Evolutionary conservation across 2,329 filamentous ascomycete species (phyloP), one percentile per base, ranked within the genome.

Genomic region (Aspergillus fischeri): DNA sequence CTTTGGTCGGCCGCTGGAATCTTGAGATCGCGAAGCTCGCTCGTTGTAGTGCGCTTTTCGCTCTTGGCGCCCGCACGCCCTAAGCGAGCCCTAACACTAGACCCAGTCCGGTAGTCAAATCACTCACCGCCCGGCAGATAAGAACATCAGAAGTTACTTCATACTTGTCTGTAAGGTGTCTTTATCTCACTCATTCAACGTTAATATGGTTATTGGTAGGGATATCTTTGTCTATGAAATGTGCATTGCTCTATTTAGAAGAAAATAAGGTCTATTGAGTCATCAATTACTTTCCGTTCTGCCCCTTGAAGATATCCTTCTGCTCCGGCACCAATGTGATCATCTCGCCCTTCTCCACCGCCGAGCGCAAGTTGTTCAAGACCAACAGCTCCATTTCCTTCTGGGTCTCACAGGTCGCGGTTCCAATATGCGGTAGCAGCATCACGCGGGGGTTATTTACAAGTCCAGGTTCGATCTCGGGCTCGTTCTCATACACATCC

Each of bases 301-400:
- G 21, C 24, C 44, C 44, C 21, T 47, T 27, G 21, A 47, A 47
- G 21, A 21, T n/a, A 45, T 73, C 73, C 67, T 80, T 83, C 75
- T 87, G 85, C 71, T 86, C 84, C 3, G 81, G 78, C 44, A 87
- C 81, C 59, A 81, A 78, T n/a, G 85, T 87, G 56, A 86, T 71
- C 68, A 87, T 70, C 58, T 78, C 78, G 4, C 82, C 83, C 57
- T 81, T 78, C 65, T 85, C 79, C 42, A 87, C 76, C 5, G 80
- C 83, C 32, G 73, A 78, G 65, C 79, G 79, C 68, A 87, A 60
- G 61, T 86, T 86, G 32, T 83, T 77, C 67, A 86, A 59, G 20
- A 85, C 83, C 61, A 85, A 66, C 53, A 84, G 65, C 68, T 86
- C 83, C 83, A 86, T 86, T 54, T 84, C 81, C 61, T 78, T 80